Base-by-base conservation (phyloP, 495 filamentous ascomycete genomes). In the Talaromyces trachyspermus region DNA sequence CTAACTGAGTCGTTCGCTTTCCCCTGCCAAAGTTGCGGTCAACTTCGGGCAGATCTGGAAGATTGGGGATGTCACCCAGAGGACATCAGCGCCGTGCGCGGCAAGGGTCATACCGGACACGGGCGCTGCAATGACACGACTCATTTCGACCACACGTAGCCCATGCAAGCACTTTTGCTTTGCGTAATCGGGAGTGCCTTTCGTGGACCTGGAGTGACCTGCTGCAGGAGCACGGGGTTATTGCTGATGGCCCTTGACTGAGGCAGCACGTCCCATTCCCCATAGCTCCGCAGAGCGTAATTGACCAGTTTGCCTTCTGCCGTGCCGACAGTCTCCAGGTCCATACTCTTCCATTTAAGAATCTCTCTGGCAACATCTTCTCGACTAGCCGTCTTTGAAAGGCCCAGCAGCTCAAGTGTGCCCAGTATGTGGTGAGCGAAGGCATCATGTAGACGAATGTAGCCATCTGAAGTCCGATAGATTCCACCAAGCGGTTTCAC, bases 1-100 rank as follows among this genome's bases (percentile, higher is more conserved):
- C 70, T 18, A 85, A 50, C 29, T 65, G 57, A 10, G 61, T 53
- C n/a, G 60, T 58, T 23, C 66, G 53, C 57, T 85, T 85, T 29
- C 81, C 79, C 14, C 76, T 69, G 58, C 83, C 83, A 54, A 78
- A 74, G 49, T 85, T 80, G 12, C 83, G 75, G 63, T 84, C 79
- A 57, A 84, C 77, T 55, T 77, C 77, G 1, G 82, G 80, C 14
- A 84, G 75, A 49, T 84, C 80, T 6, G 76, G 74, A 18, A 84
- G 64, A 26, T 71, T 61, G 0, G 77, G 72, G 10, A 71, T 2
- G 81, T 84, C 36, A 86, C 66, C 60, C 83, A 83, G 50, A 83
- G 64, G 22, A 82, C 71, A 39, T 71, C 65, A 27, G 79, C 79
- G 27, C 78, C 79, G 59, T 83, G 76, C 3, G 75, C 77, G 12